A percentile compares a stretch with the other conserved stretches of the same genome.
phyloP scores from a whole-genome alignment of 164 flowering plant species.

The Magnolia officinalis region DNA sequence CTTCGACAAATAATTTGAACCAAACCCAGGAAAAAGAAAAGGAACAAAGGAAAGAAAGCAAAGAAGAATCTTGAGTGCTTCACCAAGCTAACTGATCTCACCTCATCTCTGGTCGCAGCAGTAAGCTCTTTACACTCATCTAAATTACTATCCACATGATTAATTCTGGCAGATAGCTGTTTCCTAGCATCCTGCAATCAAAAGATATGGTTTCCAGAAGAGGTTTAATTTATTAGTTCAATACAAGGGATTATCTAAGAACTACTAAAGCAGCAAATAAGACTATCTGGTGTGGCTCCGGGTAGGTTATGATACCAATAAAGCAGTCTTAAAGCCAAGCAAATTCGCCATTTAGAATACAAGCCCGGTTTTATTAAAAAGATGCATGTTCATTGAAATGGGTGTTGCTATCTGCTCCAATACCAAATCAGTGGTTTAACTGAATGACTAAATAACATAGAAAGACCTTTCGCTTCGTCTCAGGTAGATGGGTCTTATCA shows the following conservation, averaged over 20 bases:
- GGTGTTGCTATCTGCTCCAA: too few relatives aligned
- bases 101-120: constrained; percentile 55
- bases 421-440: too few relatives aligned
- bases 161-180: constrained; percentile 57
- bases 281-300: neutral
- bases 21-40: neutral
- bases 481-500: too few relatives aligned
- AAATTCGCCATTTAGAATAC: neutral
- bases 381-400: too few relatives aligned
- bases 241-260: too few relatives aligned
- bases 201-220: neutral
- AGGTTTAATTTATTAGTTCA: neutral
- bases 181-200: constrained; percentile 49
- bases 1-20: constrained; percentile 10
- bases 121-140: constrained; percentile 45
- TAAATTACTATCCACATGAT: constrained; percentile 42
- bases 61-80: neutral
- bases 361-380: too few relatives aligned
- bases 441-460: too few relatives aligned
- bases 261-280: neutral
- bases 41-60: constrained; percentile 2
- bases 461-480: too few relatives aligned
- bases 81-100: constrained; percentile 13
- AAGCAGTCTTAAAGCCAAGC: neutral
- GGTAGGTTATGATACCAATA: neutral